These are phyloP conservation scores for Pseudevernia furfuracea DNA, from an alignment of 495 filamentous ascomycete species.

Conservation along the genomic window DNA sequence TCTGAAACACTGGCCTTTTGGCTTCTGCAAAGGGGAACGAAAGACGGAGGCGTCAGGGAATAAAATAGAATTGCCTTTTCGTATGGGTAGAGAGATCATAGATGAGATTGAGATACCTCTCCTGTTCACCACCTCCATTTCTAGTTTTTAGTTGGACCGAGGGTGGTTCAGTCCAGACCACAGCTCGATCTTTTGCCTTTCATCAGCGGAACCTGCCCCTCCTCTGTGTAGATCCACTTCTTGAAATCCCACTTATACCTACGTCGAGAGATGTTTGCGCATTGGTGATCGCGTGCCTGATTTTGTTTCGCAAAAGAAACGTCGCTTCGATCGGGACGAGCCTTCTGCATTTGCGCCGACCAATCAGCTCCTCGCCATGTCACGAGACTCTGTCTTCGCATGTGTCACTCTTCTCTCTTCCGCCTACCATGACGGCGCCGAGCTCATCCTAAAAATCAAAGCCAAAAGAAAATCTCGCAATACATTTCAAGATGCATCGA, in stretches of 20 bases:
- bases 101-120: too few relatives aligned
- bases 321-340: neutral
- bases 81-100: too few relatives aligned
- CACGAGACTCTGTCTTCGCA: conserved; percentile 32
- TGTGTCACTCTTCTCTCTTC: conserved; percentile 39
- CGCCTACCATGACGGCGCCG: conserved; percentile 38
- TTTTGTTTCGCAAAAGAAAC: neutral
- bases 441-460: conserved; percentile 34
- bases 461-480: conserved; percentile 28
- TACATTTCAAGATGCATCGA: neutral
- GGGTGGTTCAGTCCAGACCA: neutral
- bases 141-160: too few relatives aligned
- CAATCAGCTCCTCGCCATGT: conserved; percentile 21
- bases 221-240: neutral
- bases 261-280: neutral
- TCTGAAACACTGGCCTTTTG: neutral
- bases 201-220: neutral
- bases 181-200: neutral
- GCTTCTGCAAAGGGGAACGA: neutral
- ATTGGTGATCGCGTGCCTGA: neutral
- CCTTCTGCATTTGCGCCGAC: conserved; percentile 6
- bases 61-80: neutral
- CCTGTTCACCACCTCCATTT: too few relatives aligned
- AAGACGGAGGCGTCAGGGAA: neutral
- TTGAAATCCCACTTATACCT: neutral